A percentile compares a stretch with the other conserved stretches of the same genome.
Conservation (phyloP, 2,329 filamentous ascomycete species). For the Cordyceps fumosorosea region DNA sequence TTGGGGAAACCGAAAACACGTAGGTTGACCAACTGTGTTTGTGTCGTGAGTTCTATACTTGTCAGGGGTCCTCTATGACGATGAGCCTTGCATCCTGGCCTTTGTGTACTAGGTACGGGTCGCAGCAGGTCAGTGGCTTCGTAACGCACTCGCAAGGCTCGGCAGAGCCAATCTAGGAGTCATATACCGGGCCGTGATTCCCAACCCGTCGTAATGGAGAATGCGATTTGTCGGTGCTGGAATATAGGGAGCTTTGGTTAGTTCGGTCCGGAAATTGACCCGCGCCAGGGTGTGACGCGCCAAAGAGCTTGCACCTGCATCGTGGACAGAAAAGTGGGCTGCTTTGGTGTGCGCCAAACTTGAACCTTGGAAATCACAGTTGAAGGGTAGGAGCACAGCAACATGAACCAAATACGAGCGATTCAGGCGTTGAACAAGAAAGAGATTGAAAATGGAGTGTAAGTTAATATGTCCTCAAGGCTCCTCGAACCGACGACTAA, state of each 20-base stretch:
- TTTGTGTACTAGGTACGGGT: not conserved
- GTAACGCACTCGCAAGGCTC: not conserved
- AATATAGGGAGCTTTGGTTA: conserved; percentile 13
- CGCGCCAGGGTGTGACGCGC: conserved; percentile 17
- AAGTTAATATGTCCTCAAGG: conserved; percentile 27
- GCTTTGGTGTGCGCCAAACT: conserved; percentile 14
- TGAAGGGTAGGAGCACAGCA: conserved; percentile 14
- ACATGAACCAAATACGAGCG: conserved; percentile 90
- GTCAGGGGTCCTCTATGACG: conserved; percentile 11
- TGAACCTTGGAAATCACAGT: not conserved
- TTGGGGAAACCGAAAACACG: not conserved
- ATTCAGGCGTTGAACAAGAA: conserved; percentile 90
- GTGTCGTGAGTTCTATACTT: not conserved
- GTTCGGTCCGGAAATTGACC: conserved; percentile 32
- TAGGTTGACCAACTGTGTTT: not conserved
- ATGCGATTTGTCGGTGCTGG: conserved; percentile 1
- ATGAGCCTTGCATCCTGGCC: conserved; percentile 5
- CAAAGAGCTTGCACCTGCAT: conserved; percentile 5
- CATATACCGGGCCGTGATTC: not conserved
- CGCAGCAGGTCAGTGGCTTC: not conserved
- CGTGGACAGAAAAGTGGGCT: conserved; percentile 14
- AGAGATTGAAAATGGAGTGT: conserved; percentile 85
- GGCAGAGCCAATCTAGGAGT: not conserved
- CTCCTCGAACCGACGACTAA: not conserved
- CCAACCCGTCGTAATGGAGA: not conserved